Conservation (phyloP, 352 stramenopile species). For the Chrysophaeum taylorii region DNA sequence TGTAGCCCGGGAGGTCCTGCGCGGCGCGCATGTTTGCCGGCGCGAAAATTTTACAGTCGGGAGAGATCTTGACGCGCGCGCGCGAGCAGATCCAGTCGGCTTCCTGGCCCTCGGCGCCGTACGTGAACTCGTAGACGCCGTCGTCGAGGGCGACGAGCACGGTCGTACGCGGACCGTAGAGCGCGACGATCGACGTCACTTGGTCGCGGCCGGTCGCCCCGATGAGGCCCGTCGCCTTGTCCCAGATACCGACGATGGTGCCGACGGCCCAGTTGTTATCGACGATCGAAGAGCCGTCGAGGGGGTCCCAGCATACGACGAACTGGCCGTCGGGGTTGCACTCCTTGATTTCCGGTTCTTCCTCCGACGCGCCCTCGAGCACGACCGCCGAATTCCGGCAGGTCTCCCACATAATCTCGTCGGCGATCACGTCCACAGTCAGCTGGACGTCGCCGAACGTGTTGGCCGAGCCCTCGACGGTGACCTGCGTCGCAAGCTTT, state of each 20-base stretch:
- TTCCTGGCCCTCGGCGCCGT: conserved; percentile 26
- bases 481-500: no score
- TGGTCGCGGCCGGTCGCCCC: conserved; percentile 40
- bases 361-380: conserved; percentile 38
- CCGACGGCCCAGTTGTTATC: conserved; percentile 47
- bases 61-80: conserved; percentile 42
- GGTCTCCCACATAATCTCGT: conserved; percentile 42
- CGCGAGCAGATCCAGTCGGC: conserved; percentile 39
- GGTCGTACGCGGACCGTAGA: conserved; percentile 58
- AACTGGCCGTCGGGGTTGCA: conserved; percentile 35
- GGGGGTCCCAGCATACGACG: conserved; percentile 42
- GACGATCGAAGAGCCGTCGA: conserved; percentile 44
- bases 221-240: conserved; percentile 37
- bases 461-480: conserved; percentile 39
- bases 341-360: conserved; percentile 38
- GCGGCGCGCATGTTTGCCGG: conserved; percentile 52
- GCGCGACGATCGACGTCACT: conserved; percentile 39
- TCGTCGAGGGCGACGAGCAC: conserved; percentile 48
- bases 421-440: conserved; percentile 39
- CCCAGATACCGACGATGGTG: conserved; percentile 42
- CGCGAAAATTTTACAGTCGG: conserved; percentile 53
- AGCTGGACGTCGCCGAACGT: conserved; percentile 43
- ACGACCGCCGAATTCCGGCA: conserved; percentile 35
- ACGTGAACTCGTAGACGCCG: conserved; percentile 43
- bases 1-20: conserved; percentile 54